Conservation (phyloP, 495 filamentous ascomycete genomes). For the Evernia prunastri region DNA sequence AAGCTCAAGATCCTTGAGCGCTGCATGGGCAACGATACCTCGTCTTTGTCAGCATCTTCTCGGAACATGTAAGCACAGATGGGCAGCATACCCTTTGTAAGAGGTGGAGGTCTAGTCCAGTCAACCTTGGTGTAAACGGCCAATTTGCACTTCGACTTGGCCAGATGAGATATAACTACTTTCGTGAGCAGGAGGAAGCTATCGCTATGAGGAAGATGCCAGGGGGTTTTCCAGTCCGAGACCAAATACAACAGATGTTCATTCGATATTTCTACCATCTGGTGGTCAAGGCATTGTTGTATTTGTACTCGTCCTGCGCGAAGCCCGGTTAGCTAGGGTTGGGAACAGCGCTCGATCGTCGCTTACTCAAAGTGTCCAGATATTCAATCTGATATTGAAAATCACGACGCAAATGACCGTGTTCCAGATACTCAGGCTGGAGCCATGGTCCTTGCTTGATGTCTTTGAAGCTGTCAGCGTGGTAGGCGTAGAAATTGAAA, state of each 20-base stretch:
- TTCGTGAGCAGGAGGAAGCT: constrained; percentile 82
- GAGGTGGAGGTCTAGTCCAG: constrained; percentile 61
- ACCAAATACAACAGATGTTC: constrained; percentile 96
- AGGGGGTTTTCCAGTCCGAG: constrained; percentile 79
- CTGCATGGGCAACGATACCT: constrained; percentile 68
- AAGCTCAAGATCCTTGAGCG: constrained; percentile 68
- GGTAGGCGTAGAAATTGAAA: not conserved
- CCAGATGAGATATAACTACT: constrained; percentile 86
- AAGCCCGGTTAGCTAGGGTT: constrained; percentile 28
- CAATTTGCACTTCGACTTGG: constrained; percentile 87
- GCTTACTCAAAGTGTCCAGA: constrained; percentile 54
- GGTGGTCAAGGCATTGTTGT: constrained; percentile 65
- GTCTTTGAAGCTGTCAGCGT: not conserved
- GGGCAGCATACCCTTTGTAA: constrained; percentile 27
- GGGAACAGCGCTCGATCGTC: not conserved
- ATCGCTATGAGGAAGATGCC: constrained; percentile 77
- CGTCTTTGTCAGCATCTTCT: not conserved
- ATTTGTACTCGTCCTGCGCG: constrained; percentile 37
- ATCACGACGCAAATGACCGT: constrained; percentile 62
- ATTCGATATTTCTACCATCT: constrained; percentile 84
- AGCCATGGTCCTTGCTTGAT: constrained; percentile 85
- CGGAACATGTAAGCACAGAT: not conserved
- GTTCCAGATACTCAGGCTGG: constrained; percentile 50
- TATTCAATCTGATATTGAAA: constrained; percentile 75
- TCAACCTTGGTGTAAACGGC: constrained; percentile 80